These are phyloP conservation scores for Vanrija sp. DNA, from an alignment of 1,284 basidiomycete genomes.

Conservation along the genomic window DNA sequence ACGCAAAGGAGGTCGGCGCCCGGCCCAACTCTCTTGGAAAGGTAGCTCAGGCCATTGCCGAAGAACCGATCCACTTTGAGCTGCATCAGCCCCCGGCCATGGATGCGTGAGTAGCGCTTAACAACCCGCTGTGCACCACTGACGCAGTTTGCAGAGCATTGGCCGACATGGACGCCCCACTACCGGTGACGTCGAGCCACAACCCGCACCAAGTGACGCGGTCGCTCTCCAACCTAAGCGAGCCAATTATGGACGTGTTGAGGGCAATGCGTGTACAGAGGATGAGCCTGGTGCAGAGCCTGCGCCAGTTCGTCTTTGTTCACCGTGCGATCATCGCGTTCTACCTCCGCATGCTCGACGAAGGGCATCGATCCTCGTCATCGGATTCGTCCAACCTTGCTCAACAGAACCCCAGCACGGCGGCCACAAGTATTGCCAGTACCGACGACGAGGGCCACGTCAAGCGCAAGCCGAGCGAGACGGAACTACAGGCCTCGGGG, in stretches of 20 bases:
- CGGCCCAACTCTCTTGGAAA: no score
- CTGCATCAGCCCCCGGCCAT: no score
- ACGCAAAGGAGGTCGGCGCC: no score
- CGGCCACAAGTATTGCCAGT: not conserved
- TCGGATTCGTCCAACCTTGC: not conserved
- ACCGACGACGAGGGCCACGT: conserved; percentile 40
- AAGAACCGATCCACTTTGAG: no score
- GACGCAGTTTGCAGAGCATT: no score
- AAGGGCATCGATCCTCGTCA: conserved; percentile 9
- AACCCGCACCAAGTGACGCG: conserved; percentile 53
- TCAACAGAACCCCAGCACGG: not conserved
- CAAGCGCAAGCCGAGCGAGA: conserved; percentile 42
- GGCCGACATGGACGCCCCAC: no score
- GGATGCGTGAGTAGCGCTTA: no score
- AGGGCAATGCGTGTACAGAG: conserved; percentile 87
- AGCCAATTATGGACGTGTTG: conserved; percentile 71
- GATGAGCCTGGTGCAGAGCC: conserved; percentile 84
- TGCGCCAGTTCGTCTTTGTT: conserved; percentile 85
- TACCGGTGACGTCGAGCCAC: conserved; percentile 22
- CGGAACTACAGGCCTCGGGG: conserved; percentile 33
- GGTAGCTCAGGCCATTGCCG: no score
- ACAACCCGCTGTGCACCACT: no score
- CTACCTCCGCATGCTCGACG: conserved; percentile 70
- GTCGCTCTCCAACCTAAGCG: conserved; percentile 59
- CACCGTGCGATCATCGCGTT: conserved; percentile 80